Conservation (phyloP, 2,329 filamentous ascomycete genomes). For the Microdochium nivale region DNA sequence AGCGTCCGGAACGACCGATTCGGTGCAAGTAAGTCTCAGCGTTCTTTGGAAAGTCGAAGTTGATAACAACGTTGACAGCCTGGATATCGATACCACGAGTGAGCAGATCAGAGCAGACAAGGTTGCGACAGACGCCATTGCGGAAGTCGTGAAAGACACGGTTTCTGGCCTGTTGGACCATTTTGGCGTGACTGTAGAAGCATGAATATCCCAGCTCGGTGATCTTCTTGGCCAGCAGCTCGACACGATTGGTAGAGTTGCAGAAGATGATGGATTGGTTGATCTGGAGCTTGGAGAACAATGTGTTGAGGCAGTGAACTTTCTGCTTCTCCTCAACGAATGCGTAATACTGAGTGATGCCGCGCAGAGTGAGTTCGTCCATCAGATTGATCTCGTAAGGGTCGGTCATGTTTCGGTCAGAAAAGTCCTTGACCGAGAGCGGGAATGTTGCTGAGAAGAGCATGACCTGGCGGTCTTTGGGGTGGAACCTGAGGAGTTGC, state of each 20-base stretch:
- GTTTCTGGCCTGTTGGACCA: slow-evolving; percentile 95
- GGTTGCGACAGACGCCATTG: slow-evolving; percentile 93
- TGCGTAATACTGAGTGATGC: slow-evolving; percentile 98
- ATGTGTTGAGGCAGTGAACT: slow-evolving; percentile 95
- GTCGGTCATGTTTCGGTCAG: slow-evolving; percentile 92
- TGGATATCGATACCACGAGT: slow-evolving; percentile 99
- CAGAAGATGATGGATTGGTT: slow-evolving; percentile 99
- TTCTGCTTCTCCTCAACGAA: slow-evolving; percentile 99
- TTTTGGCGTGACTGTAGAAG: slow-evolving; percentile 98
- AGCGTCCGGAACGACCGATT: slow-evolving; percentile 94
- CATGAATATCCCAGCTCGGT: slow-evolving; percentile 98
- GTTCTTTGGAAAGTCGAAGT: slow-evolving; percentile 99
- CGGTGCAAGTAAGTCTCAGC: slow-evolving; percentile 98
- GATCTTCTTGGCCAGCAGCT: slow-evolving; percentile 97
- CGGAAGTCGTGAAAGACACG: slow-evolving; percentile 99
- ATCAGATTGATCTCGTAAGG: slow-evolving; percentile 99
- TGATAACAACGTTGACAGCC: slow-evolving; percentile 98
- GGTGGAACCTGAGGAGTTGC: slow-evolving; percentile 88
- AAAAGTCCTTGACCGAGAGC: slow-evolving; percentile 94
- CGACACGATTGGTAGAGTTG: slow-evolving; percentile 97
- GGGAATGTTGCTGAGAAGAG: slow-evolving; percentile 98
- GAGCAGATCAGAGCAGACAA: slow-evolving; percentile 94
- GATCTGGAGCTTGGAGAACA: slow-evolving; percentile 98
- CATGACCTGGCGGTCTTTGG: slow-evolving; percentile 98
- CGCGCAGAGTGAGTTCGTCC: slow-evolving; percentile 95